A percentile compares a stretch with the other conserved stretches of the same genome.
These are phyloP conservation scores for Termitomyces bulborhizus DNA, from an alignment of 768 basidiomycete genomes.

Conservation along the genomic window DNA sequence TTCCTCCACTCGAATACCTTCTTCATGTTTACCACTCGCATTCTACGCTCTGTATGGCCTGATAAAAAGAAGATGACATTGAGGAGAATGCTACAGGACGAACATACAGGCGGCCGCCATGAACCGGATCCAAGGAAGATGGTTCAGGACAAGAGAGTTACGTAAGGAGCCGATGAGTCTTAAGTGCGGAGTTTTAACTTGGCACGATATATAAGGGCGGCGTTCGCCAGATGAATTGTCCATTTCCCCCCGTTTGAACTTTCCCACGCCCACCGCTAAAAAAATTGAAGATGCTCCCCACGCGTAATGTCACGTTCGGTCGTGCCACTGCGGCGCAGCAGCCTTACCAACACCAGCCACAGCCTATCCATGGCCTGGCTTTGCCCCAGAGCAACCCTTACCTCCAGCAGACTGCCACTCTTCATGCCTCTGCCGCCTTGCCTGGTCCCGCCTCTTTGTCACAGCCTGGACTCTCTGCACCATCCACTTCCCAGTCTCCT, in stretches of 20 bases:
- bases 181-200: slow-evolving; percentile 38
- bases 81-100: neutral
- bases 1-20: neutral
- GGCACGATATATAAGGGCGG: slow-evolving; percentile 38
- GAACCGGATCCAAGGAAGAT: slow-evolving; percentile 13
- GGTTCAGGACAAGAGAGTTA: slow-evolving; percentile 32
- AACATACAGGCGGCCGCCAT: neutral
- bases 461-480: slow-evolving; percentile 26
- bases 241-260: slow-evolving; percentile 28
- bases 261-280: slow-evolving; percentile 35
- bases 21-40: neutral
- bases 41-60: neutral
- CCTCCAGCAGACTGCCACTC: slow-evolving; percentile 18
- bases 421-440: slow-evolving; percentile 22
- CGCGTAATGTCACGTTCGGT: slow-evolving; percentile 75
- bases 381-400: slow-evolving; percentile 55
- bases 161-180: slow-evolving; percentile 35
- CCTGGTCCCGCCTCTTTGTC: slow-evolving; percentile 53
- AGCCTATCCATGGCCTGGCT: slow-evolving; percentile 41
- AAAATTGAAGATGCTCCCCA: slow-evolving; percentile 49
- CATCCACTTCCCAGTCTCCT: slow-evolving; percentile 22
- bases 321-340: slow-evolving; percentile 45
- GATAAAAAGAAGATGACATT: neutral
- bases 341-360: slow-evolving; percentile 33
- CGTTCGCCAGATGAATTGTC: slow-evolving; percentile 20